Evolutionary conservation across 768 basidiomycete genomes (phyloP).

Genomic region (Suillus decipiens): DNA sequence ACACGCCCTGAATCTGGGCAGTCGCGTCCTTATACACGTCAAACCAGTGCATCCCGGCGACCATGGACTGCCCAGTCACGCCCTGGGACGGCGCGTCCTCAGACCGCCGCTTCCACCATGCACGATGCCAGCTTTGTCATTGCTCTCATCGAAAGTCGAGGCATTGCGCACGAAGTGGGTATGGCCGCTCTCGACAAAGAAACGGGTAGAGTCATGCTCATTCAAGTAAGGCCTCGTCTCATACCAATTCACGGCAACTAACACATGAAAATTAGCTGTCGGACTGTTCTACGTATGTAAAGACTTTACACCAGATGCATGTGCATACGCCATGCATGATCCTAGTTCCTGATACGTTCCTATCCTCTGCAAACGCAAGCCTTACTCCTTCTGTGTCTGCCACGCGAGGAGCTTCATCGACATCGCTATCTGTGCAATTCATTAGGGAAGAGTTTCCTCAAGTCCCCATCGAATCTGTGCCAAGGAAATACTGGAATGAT

Average conservation of each 20-base stretch:
- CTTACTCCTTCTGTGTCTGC: constrained; percentile 35
- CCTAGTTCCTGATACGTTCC: constrained; percentile 81
- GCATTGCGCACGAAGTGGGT: constrained; percentile 81
- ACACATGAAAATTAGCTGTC: too few species aligned
- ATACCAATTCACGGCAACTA: too few species aligned
- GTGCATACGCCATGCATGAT: constrained; percentile 70
- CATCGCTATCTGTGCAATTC: constrained; percentile 70
- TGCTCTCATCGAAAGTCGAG: constrained; percentile 75
- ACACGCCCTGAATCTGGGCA: constrained; percentile 18
- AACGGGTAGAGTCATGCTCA: constrained; percentile 71
- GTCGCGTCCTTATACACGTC: constrained; percentile 13
- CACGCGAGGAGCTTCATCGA: constrained; percentile 44
- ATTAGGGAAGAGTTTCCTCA: constrained; percentile 75
- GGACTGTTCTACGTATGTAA: constrained; percentile 87
- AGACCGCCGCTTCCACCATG: constrained; percentile 60
- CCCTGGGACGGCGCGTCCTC: constrained; percentile 51
- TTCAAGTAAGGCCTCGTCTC: constrained; percentile 54
- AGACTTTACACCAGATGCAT: constrained; percentile 85
- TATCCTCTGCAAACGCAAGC: constrained; percentile 57
- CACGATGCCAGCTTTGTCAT: constrained; percentile 65
- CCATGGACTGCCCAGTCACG: constrained; percentile 62
- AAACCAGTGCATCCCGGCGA: constrained; percentile 30
- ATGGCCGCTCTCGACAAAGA: constrained; percentile 84
- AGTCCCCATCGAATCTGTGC: constrained; percentile 66
- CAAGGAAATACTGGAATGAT: constrained; percentile 86